Evolutionary conservation across 306 rosid species (phyloP).

Genomic region (Trifolium dubium): DNA sequence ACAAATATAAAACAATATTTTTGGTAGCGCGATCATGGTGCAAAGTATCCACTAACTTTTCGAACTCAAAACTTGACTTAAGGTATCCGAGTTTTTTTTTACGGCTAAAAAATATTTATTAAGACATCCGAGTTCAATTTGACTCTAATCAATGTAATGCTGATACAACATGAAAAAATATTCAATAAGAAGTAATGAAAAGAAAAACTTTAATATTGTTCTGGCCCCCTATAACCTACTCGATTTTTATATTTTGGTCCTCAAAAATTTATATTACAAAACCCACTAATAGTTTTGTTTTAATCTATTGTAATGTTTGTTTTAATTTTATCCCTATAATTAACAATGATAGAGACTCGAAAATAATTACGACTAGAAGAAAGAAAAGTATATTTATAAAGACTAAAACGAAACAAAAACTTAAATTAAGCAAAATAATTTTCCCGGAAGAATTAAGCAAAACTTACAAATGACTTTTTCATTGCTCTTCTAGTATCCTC

Average conservation of each 20-base stretch:
- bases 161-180: too few relatives aligned
- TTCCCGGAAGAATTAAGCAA: not conserved
- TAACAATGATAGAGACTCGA: not conserved
- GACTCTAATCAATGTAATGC: not conserved
- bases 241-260: not conserved
- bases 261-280: not conserved
- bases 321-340: not conserved
- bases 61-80: not conserved
- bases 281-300: not conserved
- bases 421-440: not conserved
- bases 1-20: not conserved
- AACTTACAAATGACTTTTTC: slow-evolving; percentile 90
- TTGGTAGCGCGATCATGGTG: not conserved
- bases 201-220: too few relatives aligned
- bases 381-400: too few relatives aligned
- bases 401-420: too few relatives aligned
- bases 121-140: not conserved
- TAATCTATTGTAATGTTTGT: not conserved
- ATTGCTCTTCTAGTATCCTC: slow-evolving; percentile 94
- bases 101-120: too few relatives aligned
- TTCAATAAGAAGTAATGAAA: too few relatives aligned
- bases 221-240: too few relatives aligned
- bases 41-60: not conserved
- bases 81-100: not conserved
- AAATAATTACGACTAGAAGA: too few relatives aligned